Conservation (phyloP, 208 protist species). For the Hexamita inflata region DNA sequence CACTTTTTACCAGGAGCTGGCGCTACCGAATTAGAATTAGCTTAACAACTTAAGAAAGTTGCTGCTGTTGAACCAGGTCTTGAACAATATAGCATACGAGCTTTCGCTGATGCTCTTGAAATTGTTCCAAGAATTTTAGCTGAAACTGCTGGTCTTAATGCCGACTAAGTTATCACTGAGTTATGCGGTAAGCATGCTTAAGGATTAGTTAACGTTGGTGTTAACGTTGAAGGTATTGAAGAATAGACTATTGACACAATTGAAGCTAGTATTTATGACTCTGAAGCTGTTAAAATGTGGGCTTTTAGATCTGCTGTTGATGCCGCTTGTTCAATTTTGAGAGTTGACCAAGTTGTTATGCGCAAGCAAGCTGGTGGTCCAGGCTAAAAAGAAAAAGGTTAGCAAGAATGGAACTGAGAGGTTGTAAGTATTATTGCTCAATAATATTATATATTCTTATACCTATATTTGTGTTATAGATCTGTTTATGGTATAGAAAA, state of each 20-base stretch:
- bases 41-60: neutral
- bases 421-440: no score
- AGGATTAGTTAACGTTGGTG: neutral
- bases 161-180: constrained; percentile 23
- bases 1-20: constrained; percentile 33
- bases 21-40: constrained; percentile 33
- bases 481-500: no score
- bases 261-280: constrained; percentile 27
- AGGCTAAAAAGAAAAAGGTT: neutral
- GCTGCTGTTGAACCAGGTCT: constrained; percentile 21
- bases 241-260: neutral
- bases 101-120: constrained; percentile 37
- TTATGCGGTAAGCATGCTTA: neutral
- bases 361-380: constrained; percentile 30
- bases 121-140: constrained; percentile 35
- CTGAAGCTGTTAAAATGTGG: constrained; percentile 22
- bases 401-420: constrained; percentile 25
- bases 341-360: constrained; percentile 41
- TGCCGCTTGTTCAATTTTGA: constrained; percentile 24
- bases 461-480: no score
- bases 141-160: constrained; percentile 34
- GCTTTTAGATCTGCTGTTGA: constrained; percentile 26
- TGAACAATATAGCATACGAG: constrained; percentile 32
- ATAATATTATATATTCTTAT: no score
- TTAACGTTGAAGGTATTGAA: neutral